Evolutionary conservation across 2,329 filamentous ascomycete species (phyloP).

Genomic region (Neofusicoccum sp.): DNA sequence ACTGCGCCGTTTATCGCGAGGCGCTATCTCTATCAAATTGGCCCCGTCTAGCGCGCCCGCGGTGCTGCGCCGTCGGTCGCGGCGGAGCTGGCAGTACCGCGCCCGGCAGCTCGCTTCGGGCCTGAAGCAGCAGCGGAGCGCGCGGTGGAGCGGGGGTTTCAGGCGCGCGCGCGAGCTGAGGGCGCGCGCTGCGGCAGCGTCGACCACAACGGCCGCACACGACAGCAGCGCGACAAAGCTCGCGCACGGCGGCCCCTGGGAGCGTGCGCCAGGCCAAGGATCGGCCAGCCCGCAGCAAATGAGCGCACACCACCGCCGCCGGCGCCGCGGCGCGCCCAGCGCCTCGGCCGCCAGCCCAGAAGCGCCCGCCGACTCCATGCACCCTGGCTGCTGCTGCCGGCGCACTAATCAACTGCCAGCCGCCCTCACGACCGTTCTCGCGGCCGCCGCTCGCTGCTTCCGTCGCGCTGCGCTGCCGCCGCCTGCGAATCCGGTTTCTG

Average conservation of each 20-base stretch:
- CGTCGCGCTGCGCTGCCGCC: neutral
- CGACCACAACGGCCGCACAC: constrained; percentile 8
- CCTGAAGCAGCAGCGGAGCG: neutral
- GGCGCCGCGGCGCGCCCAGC: neutral
- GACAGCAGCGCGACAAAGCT: neutral
- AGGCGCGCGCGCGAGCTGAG: neutral
- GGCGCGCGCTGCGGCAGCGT: neutral
- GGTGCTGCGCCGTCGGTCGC: neutral
- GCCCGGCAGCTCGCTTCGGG: too few relatives aligned
- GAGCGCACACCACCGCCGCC: neutral
- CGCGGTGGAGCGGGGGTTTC: constrained; percentile 4
- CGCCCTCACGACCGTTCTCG: neutral
- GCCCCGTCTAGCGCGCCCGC: neutral
- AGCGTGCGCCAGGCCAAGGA: neutral
- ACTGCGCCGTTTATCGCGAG: constrained; percentile 8
- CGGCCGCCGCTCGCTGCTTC: neutral
- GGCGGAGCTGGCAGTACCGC: too few relatives aligned
- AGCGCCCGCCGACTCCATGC: constrained; percentile 7
- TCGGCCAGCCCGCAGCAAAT: neutral
- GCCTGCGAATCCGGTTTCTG: neutral
- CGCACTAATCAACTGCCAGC: constrained; percentile 6
- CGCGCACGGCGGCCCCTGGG: constrained; percentile 1
- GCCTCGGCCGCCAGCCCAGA: neutral
- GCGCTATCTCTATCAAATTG: neutral
- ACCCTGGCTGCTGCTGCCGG: neutral